Evolutionary conservation across 352 stramenopile species (phyloP), one percentile per base, ranked within the genome.

Genomic region (Phytophthora megakarya): DNA sequence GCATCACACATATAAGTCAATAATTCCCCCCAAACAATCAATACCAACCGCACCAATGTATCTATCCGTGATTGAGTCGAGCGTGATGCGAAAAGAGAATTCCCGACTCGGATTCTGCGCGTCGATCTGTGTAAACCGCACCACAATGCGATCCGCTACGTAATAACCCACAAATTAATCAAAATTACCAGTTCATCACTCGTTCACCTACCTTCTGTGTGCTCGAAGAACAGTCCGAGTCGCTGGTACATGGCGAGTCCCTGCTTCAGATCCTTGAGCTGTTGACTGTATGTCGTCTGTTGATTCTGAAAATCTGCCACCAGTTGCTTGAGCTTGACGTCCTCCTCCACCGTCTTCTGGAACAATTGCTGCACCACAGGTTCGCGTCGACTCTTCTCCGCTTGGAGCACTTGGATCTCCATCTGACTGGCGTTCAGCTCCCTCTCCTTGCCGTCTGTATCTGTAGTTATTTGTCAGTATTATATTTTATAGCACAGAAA

Each of bases 121-220:
- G 60, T 94, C 81, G 50, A 94, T 81, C 42, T 92, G 83, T 22
- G 78, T 90, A 55, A 94, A 90, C 18, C 75, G 70, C 15, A 91
- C 83, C 8, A 76, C 61, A 11, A 93, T 78, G 12, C 85, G 81
- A 46, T 89, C 74, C 47, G 66, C 85, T 90, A 26, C 13, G 30
- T 8, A 53, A 40, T 6, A 42, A 61, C 7, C 9, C 12, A 30
- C 16, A 9, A n/a, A 15, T 38, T 33, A 42, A 28, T 35, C 8
- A 44, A 48, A 32, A 15, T 4, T 13, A 16, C 19, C 38, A 44
- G 7, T 5, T 48, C 50, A 21, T 18, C 8, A 32, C 22, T 39
- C 26, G 30, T 23, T 7, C 25, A 38, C 65, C 15, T 51, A 91
- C 85, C 68, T 64, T 73, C 74, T 23, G 70, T 76, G 45, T 83